Base-by-base conservation (phyloP, 164 flowering plant species). In the Piper longum region DNA sequence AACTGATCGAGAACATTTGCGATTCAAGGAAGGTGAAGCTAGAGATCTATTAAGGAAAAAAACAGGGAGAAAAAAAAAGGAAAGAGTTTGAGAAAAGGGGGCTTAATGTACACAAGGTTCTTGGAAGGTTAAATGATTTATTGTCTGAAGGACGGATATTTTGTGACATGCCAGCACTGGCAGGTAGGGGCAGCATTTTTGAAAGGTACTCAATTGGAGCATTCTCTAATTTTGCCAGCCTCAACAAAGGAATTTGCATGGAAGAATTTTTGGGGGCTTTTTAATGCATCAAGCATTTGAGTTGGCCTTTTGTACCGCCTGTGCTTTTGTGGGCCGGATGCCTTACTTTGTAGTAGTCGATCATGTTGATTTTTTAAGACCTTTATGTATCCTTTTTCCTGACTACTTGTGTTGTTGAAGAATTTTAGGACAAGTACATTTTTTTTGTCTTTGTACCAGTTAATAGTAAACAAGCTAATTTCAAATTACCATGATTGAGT, bases 191-290 rank as follows among this genome's bases (percentile, higher is more conserved):
- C 64, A 88, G 92, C 84, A 91, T 91, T 70, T 84, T 91, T 88
- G 12, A 74, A 71, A 66, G 92, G 88, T 69, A 88, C 98, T 16
- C 69, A 79, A 62, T 83, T 81, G 44, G 85, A 84, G 68, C 79
- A 88, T 75, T 83, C 96, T 57, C 72, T 91, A 61, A 81, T 88
- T 88, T 64, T 91, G 98, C 76, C 95, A 88, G 73, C 96, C 96
- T 43, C 96, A 88, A 73, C 96, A 88, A 71, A 75, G 96, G 70
- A 88, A 91, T 76, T 75, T 82, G 70, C 85, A 88, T 70, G 98
- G 98, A 52, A 78, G 96, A 17, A 91, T 91, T 36, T 91, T 91
- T 70, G 96, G 98, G 57, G 98, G 98, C 0, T 91, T 87, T 70
- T 70, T 91, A 58, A 88, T 91, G 96, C 83, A 85, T 71, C 78